Percentiles rank a stretch among this genome's conserved stretches.
Evolutionary conservation across 2,329 filamentous ascomycete genomes (phyloP).

Genomic region (Emmonsiellopsis sp.): DNA sequence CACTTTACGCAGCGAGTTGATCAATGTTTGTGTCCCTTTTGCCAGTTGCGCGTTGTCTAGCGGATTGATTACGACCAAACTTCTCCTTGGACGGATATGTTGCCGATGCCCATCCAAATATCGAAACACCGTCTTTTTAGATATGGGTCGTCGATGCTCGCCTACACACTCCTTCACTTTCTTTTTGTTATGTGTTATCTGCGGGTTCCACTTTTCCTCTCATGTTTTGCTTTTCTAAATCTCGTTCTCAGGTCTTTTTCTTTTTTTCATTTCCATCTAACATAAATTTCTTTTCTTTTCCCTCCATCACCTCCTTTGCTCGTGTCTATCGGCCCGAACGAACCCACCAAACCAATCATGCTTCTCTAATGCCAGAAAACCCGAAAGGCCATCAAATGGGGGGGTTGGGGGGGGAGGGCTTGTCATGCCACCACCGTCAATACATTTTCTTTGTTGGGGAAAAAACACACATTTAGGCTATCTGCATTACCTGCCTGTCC

Average conservation of each 20-base stretch:
- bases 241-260: not conserved
- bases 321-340: not conserved
- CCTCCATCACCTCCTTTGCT: not conserved
- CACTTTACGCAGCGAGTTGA: slow-evolving; percentile 6
- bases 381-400: not conserved
- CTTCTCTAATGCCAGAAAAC: not conserved
- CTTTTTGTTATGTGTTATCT: not conserved
- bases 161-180: not conserved
- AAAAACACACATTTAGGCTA: not conserved
- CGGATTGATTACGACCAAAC: not conserved
- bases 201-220: not conserved
- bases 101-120: not conserved
- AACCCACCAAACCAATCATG: not conserved
- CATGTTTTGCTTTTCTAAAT: not conserved
- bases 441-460: not conserved
- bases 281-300: not conserved
- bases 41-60: not conserved
- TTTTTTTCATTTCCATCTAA: not conserved
- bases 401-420: too few species aligned
- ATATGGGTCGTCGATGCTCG: not conserved
- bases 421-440: not conserved
- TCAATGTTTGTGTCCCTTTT: not conserved
- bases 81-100: not conserved
- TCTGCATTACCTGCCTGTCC: not conserved
- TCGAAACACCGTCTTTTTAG: not conserved